A percentile compares a stretch with the other conserved stretches of the same genome.
Evolutionary conservation across 2,329 filamentous ascomycete species (phyloP).

Genomic region (Fusarium anthophilum): DNA sequence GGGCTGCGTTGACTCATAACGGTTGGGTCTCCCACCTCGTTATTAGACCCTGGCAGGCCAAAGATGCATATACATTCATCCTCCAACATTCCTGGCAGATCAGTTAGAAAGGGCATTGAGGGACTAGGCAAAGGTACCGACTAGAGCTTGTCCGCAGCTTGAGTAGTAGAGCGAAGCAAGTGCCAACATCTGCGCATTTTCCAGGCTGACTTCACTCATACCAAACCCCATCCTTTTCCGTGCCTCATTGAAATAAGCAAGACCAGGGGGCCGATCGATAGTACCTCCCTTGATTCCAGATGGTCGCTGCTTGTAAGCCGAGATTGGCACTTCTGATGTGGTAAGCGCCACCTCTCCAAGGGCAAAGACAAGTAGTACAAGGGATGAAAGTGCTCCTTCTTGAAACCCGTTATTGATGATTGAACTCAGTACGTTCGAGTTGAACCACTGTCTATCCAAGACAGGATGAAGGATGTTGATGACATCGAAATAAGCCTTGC

Average conservation of each 20-base stretch:
- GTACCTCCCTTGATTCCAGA: slow-evolving; percentile 65
- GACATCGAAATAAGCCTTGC: slow-evolving; percentile 66
- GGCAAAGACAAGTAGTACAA: slow-evolving; percentile 66
- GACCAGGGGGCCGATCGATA: slow-evolving; percentile 60
- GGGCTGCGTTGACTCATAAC: neutral
- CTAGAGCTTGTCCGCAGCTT: slow-evolving; percentile 61
- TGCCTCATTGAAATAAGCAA: slow-evolving; percentile 70
- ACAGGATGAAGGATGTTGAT: slow-evolving; percentile 69
- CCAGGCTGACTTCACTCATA: slow-evolving; percentile 63
- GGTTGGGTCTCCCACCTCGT: slow-evolving; percentile 54
- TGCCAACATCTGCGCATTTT: slow-evolving; percentile 67
- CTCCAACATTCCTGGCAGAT: slow-evolving; percentile 66
- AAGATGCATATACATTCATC: slow-evolving; percentile 63
- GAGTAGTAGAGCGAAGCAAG: slow-evolving; percentile 65
- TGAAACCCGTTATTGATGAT: slow-evolving; percentile 57
- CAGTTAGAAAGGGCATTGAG: slow-evolving; percentile 6
- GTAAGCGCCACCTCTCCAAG: slow-evolving; percentile 67
- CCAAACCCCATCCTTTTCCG: slow-evolving; percentile 67
- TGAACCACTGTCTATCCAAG: slow-evolving; percentile 65
- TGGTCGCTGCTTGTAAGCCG: slow-evolving; percentile 53
- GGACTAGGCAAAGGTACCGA: slow-evolving; percentile 44
- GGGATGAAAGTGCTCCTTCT: slow-evolving; percentile 59
- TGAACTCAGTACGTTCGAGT: slow-evolving; percentile 55
- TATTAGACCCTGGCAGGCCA: slow-evolving; percentile 65
- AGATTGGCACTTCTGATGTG: slow-evolving; percentile 57